Percentiles rank a stretch among this genome's conserved stretches.
Evolutionary conservation across 371 early-diverging fungal species (phyloP).

Genomic region (Mortierella sp.): DNA sequence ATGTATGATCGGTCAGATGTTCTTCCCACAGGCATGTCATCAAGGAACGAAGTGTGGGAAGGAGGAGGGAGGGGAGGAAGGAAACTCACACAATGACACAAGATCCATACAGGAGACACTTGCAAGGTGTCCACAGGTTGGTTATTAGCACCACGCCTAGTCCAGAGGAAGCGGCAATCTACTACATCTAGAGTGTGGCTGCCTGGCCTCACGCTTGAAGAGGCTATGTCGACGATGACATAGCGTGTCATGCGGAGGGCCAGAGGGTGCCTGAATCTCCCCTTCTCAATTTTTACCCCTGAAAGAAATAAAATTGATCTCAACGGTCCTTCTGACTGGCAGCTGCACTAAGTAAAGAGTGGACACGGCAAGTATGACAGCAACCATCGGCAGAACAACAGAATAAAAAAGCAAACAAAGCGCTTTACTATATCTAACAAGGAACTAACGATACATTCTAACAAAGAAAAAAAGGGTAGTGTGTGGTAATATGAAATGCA

Average conservation of each 20-base stretch:
- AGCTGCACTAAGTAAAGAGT: background rate
- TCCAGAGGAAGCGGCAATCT: background rate
- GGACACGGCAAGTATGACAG: background rate
- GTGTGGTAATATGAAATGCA: background rate
- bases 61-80: background rate
- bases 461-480: background rate
- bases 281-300: background rate
- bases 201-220: background rate
- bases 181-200: background rate
- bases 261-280: background rate
- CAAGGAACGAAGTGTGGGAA: background rate
- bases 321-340: background rate
- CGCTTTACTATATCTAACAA: background rate
- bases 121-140: background rate
- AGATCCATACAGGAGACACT: background rate
- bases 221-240: background rate
- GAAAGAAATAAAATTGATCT: background rate
- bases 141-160: background rate
- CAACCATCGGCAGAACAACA: background rate
- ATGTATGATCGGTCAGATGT: constrained; percentile 1
- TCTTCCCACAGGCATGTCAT: background rate
- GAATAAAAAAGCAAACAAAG: background rate
- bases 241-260: background rate
- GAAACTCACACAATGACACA: no score
- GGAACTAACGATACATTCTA: constrained; percentile 6